Base-by-base conservation (phyloP, 2,329 filamentous ascomycete genomes). In the Rhynchosporium secalis region DNA sequence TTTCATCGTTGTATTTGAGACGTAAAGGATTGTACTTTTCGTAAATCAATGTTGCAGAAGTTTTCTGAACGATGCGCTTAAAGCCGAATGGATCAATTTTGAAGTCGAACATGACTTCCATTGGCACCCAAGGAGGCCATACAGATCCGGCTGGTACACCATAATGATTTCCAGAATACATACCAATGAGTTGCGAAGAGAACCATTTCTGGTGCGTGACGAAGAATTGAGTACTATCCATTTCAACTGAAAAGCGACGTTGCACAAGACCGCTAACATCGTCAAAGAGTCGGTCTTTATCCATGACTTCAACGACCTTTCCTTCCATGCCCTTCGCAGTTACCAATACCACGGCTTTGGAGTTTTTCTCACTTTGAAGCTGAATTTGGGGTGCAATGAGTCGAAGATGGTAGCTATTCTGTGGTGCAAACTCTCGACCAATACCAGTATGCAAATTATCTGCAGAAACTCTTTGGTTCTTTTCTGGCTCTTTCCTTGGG, bases 51-150 rank as follows among this genome's bases (percentile, higher is more conserved):
- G 89, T 93, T 28, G 94, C 95, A 4, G 94, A 99, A 1, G 95
- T 99, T 75, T 96, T 94, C 75, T 98, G 92, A 10, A 99, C 93
- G 36, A 99, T 93, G 64, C 95, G 87, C 74, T 94, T 94, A 80
- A 99, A 99, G n/a, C 96, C 95, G 72, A 96, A 96, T 0, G 95
- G 94, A 75, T 96, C 93, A 5, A 90, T 84, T 67, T 94, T 81
- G 76, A 97, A 99, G 75, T 98, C 93, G 72, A 96, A 97, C 89
- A 99, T 97, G 70, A 96, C 91, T 77, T 99, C 95, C 79, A 99
- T 89, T 0, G 95, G 95, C 52, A 98, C 91, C 95, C 95, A 99
- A 0, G 95, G 95, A 10, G 95, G 95, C 95, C 96, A 99, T 15
- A 91, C 87, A 3, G 92, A 91, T 9, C 92, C 92, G 41, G 85